Evolutionary conservation across 306 rosid species (phyloP).

Genomic region (Fagus crenata): DNA sequence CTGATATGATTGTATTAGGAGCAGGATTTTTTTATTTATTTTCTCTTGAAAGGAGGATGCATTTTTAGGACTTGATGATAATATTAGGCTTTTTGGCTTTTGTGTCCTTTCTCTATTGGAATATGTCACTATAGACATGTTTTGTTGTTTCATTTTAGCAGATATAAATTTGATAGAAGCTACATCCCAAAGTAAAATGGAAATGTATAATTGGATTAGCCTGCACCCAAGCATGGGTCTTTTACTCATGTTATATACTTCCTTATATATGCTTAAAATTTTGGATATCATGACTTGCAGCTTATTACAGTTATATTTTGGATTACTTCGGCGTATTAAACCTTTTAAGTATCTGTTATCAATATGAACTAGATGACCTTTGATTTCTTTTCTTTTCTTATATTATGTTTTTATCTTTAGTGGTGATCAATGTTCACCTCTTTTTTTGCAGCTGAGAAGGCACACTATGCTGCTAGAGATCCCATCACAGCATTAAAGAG

Average conservation of each 20-base stretch:
- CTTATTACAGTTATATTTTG: background rate
- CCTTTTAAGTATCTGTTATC: background rate
- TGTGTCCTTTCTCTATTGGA: background rate
- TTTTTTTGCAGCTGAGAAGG: conserved; percentile 83
- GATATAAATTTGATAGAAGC: background rate
- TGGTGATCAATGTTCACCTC: conserved; percentile 9
- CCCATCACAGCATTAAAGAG: conserved; percentile 84
- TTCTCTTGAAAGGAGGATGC: background rate
- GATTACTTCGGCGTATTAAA: background rate
- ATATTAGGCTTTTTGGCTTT: background rate
- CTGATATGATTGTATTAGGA: background rate
- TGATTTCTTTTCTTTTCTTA: background rate
- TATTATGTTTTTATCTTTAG: background rate
- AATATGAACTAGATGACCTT: background rate
- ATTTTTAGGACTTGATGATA: conserved; percentile 9
- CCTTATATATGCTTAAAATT: background rate
- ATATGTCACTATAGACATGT: background rate
- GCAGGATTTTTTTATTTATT: too few species aligned
- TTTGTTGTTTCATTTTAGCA: background rate
- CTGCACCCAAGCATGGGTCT: background rate
- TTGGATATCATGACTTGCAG: background rate
- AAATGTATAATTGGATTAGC: background rate
- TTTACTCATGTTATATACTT: background rate
- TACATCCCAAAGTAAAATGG: background rate
- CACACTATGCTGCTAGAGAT: conserved; percentile 84